phyloP scores from a whole-genome alignment of 768 basidiomycete genomes.

The Pleurotus cornucopiae region DNA sequence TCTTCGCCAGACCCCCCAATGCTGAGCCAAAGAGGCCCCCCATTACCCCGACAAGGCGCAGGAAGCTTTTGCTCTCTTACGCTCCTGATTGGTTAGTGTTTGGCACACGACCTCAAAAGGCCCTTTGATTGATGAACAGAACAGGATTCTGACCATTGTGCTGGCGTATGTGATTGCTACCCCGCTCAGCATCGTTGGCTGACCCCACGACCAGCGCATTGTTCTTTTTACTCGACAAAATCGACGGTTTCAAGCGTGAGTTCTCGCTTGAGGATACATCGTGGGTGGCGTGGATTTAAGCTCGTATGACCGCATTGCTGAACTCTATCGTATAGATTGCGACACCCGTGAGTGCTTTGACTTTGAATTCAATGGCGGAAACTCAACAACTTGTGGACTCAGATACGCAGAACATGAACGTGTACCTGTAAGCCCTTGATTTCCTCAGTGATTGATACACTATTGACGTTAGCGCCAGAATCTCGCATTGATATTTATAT shows the following conservation, averaged over 20 bases:
- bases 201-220: constrained; percentile 34
- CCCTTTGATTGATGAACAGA: background rate
- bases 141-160: constrained; percentile 63
- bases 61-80: constrained; percentile 57
- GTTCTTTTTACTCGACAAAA: constrained; percentile 60
- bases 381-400: background rate
- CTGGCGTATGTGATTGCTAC: constrained; percentile 48
- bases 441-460: constrained; percentile 6
- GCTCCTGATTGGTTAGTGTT: constrained; percentile 67
- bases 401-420: constrained; percentile 76
- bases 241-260: constrained; percentile 69
- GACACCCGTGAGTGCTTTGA: constrained; percentile 32
- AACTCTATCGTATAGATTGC: constrained; percentile 24
- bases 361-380: background rate
- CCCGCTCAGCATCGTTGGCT: background rate
- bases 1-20: constrained; percentile 19
- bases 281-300: constrained; percentile 33
- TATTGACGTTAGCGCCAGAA: constrained; percentile 27
- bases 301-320: background rate
- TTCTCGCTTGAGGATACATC: constrained; percentile 80
- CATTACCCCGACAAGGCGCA: constrained; percentile 27
- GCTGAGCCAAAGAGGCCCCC: constrained; percentile 15
- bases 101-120: background rate
- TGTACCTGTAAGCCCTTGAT: constrained; percentile 52
- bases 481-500: constrained; percentile 46